Evolutionary conservation across 1,284 basidiomycete species (phyloP).

Genomic region (Somion occarium): DNA sequence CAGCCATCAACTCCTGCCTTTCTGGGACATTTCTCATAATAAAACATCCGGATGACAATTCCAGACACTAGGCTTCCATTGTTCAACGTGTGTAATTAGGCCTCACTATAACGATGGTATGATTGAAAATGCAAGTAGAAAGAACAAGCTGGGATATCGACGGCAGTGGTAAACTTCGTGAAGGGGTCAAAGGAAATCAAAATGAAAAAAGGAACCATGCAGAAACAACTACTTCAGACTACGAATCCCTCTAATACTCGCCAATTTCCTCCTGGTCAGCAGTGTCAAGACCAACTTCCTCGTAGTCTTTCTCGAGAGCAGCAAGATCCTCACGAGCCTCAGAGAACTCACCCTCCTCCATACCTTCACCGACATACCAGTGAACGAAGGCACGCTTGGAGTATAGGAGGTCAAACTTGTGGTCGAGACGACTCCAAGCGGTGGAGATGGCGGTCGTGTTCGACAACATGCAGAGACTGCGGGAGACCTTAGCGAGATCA

Average conservation of each 20-base stretch:
- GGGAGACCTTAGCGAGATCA: constrained; percentile 83
- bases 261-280: constrained; percentile 79
- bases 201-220: constrained; percentile 16
- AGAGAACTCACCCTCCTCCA: constrained; percentile 99
- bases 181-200: constrained; percentile 15
- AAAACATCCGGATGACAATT: neutral
- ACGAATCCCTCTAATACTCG: constrained; percentile 53
- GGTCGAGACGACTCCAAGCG: constrained; percentile 89
- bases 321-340: constrained; percentile 97
- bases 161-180: constrained; percentile 22
- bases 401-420: constrained; percentile 98
- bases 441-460: constrained; percentile 84
- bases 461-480: constrained; percentile 88
- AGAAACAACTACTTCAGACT: constrained; percentile 14
- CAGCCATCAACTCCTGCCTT: constrained; percentile 2
- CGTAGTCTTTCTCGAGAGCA: constrained; percentile 95
- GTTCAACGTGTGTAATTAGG: constrained; percentile 14
- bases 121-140: constrained; percentile 23
- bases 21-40: constrained; percentile 1
- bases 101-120: constrained; percentile 29
- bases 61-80: constrained; percentile 1
- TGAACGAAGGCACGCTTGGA: constrained; percentile 91
- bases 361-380: constrained; percentile 97
- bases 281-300: constrained; percentile 92
- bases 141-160: constrained; percentile 28